Conservation (phyloP, 345 rosid genomes). For the Zanthoxylum bungeanum region DNA sequence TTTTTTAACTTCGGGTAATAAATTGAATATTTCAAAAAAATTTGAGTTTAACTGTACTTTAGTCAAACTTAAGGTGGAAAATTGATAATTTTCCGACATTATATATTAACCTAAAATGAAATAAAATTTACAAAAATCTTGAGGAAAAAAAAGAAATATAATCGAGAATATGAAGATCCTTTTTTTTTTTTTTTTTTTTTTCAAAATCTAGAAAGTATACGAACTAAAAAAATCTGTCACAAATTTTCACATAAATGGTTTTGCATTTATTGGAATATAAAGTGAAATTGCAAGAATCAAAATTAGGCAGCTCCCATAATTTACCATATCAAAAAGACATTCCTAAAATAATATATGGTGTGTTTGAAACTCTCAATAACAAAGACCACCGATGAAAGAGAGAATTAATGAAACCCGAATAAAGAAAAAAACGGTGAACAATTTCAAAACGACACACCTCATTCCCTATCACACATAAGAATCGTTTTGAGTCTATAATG, state of each 20-base stretch:
- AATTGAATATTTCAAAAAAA: no score
- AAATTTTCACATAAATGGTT: background rate
- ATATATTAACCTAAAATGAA: background rate
- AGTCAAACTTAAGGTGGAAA: no score
- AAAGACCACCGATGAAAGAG: background rate
- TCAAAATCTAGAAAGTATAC: background rate
- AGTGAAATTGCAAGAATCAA: background rate
- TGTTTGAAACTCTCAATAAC: background rate
- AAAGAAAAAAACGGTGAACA: background rate
- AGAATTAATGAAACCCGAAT: background rate
- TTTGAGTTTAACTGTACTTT: no score
- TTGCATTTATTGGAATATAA: background rate
- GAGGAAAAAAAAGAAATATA: background rate
- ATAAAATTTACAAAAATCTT: background rate
- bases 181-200: no score
- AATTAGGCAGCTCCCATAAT: background rate
- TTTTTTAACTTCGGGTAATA: no score
- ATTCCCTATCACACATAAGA: no score
- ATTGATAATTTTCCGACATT: no score
- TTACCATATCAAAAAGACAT: background rate
- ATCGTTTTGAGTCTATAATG: background rate
- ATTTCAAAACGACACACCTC: background rate
- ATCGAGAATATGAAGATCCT: background rate
- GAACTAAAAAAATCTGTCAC: background rate
- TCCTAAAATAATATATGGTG: background rate